These are phyloP conservation scores for Ophiobolus disseminans DNA, from an alignment of 2,329 filamentous ascomycete genomes.

Conservation along the genomic window DNA sequence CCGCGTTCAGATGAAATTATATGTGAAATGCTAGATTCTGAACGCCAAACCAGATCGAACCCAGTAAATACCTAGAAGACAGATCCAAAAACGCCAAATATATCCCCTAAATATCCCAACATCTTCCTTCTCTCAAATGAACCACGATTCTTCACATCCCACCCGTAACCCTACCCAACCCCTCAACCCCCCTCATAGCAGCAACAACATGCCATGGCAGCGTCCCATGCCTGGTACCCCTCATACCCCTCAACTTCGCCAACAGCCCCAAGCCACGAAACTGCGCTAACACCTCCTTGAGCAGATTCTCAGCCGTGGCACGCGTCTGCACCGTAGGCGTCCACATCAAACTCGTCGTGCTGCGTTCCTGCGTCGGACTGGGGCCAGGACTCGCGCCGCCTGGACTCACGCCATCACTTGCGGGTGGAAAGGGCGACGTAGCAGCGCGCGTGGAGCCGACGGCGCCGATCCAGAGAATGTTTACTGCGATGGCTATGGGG, in stretches of 20 bases:
- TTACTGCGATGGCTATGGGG: constrained; percentile 50
- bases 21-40: too few relatives aligned
- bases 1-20: too few relatives aligned
- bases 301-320: constrained; percentile 62
- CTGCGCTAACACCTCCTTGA: constrained; percentile 73
- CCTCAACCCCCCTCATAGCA: constrained; percentile 71
- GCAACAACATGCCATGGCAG: constrained; percentile 80
- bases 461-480: constrained; percentile 56
- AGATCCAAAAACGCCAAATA: not conserved
- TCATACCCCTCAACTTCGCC: constrained; percentile 70
- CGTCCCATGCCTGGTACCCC: constrained; percentile 62
- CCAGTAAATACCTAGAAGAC: too few relatives aligned
- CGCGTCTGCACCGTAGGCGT: constrained; percentile 41
- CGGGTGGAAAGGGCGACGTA: constrained; percentile 38
- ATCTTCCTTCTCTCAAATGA: too few relatives aligned
- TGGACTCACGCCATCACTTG: constrained; percentile 32
- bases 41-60: too few relatives aligned
- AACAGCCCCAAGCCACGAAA: constrained; percentile 74
- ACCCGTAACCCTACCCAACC: constrained; percentile 51
- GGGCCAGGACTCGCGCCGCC: constrained; percentile 17
- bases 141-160: not conserved
- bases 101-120: not conserved
- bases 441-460: constrained; percentile 47
- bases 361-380: constrained; percentile 15
- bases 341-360: constrained; percentile 41